phyloP scores from a whole-genome alignment of 1,139 yeast species.

The Hyphopichia fennica region DNA sequence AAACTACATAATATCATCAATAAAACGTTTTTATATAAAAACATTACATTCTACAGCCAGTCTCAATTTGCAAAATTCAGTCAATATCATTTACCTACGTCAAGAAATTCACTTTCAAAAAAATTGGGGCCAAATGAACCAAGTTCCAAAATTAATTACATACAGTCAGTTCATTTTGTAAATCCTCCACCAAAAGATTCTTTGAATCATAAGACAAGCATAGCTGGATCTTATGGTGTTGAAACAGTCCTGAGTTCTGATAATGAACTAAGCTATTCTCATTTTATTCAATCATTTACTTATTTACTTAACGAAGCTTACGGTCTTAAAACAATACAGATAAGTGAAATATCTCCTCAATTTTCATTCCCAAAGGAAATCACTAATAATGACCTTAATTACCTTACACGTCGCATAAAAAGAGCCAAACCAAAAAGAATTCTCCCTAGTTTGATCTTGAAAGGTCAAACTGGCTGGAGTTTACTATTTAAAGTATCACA shows the following conservation, averaged over 20 bases:
- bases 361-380: constrained; percentile 44
- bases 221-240: constrained; percentile 41
- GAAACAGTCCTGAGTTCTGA: constrained; percentile 20
- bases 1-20: constrained; percentile 37
- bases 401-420: constrained; percentile 9
- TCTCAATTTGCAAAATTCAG: constrained; percentile 33
- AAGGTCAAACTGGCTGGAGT: constrained; percentile 51
- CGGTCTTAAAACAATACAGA: constrained; percentile 26
- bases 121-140: constrained; percentile 23
- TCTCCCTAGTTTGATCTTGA: constrained; percentile 25
- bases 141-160: constrained; percentile 32
- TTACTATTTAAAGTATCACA: constrained; percentile 42
- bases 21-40: constrained; percentile 35
- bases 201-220: constrained; percentile 25
- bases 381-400: constrained; percentile 4
- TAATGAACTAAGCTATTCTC: constrained; percentile 22
- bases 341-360: constrained; percentile 51
- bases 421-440: constrained; percentile 19
- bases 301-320: constrained; percentile 30
- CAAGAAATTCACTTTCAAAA: constrained; percentile 14
- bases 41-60: constrained; percentile 25
- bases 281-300: constrained; percentile 23
- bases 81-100: constrained; percentile 22
- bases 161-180: constrained; percentile 23
- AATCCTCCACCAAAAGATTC: constrained; percentile 36